Percentiles rank a stretch among this genome's conserved stretches.
Evolutionary conservation across 208 protist species (phyloP).

Genomic region (Willaertia magna): DNA sequence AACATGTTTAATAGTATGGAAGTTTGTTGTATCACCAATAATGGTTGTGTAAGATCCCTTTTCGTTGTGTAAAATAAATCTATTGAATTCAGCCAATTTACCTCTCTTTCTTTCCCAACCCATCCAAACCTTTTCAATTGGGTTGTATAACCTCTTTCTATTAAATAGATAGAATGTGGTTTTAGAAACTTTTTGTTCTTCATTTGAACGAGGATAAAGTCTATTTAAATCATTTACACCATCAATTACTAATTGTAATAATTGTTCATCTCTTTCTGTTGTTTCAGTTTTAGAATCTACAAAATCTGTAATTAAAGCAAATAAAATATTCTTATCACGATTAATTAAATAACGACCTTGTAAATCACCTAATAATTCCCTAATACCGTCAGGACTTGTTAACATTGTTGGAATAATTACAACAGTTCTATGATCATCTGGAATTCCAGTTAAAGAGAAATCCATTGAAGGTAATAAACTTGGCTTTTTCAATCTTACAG

Average conservation of each 20-base stretch:
- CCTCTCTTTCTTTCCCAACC: slow-evolving; percentile 11
- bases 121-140: background rate
- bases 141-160: background rate
- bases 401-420: slow-evolving; percentile 11
- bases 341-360: slow-evolving; percentile 8
- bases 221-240: slow-evolving; percentile 6
- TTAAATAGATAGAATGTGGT: background rate
- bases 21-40: background rate
- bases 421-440: background rate
- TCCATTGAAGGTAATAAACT: background rate
- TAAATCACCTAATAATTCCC: background rate
- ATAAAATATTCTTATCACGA: background rate
- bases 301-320: slow-evolving; percentile 13
- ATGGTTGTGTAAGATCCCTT: background rate
- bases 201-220: background rate
- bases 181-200: background rate
- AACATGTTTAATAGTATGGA: background rate
- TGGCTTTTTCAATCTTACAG: background rate
- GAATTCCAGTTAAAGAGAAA: background rate
- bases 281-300: slow-evolving; percentile 4
- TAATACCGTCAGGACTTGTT: background rate
- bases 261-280: background rate
- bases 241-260: background rate
- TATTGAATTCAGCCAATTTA: background rate
- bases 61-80: background rate